phyloP scores from a whole-genome alignment of 208 protist species.

The Lotmaria passim region DNA sequence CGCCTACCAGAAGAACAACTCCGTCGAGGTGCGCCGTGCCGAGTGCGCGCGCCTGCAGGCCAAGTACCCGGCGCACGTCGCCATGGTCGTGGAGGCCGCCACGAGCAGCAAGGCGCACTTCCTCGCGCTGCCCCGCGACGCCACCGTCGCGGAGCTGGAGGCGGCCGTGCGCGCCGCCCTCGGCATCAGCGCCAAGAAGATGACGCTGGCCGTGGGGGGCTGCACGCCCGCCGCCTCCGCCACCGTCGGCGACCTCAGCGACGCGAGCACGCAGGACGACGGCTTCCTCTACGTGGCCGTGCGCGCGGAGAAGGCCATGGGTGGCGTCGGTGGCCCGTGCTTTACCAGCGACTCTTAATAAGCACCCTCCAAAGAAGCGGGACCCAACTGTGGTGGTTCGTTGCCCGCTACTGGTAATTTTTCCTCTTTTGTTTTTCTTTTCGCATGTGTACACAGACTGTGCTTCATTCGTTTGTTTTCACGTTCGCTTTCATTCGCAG shows the following conservation, averaged over 20 bases:
- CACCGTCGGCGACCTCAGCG: slow-evolving; percentile 29
- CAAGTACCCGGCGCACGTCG: slow-evolving; percentile 22
- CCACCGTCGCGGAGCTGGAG: slow-evolving; percentile 30
- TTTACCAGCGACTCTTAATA: too few species aligned
- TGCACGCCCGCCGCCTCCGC: slow-evolving; percentile 15
- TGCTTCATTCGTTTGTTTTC: too few species aligned
- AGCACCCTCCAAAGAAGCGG: too few species aligned
- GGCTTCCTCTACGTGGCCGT: slow-evolving; percentile 37
- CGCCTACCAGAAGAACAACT: slow-evolving; percentile 4
- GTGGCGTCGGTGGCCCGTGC: too few species aligned
- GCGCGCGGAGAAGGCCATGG: slow-evolving; percentile 19
- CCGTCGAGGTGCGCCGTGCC: slow-evolving; percentile 7
- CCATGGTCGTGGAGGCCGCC: slow-evolving; percentile 20
- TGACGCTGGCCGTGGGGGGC: slow-evolving; percentile 19
- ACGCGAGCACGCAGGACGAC: slow-evolving; percentile 26
- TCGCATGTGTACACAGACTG: too few species aligned
- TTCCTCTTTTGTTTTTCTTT: too few species aligned
- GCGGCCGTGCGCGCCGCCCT: slow-evolving; percentile 7
- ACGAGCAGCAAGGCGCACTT: slow-evolving; percentile 24
- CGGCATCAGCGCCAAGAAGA: slow-evolving; percentile 7
- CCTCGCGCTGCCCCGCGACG: slow-evolving; percentile 25
- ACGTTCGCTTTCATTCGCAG: too few species aligned
- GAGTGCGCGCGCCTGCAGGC: slow-evolving; percentile 26
- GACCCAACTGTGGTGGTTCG: too few species aligned
- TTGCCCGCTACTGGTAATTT: too few species aligned